These are phyloP conservation scores for Begonia peltatifolia DNA, from an alignment of 306 rosid genomes.

Conservation along the genomic window DNA sequence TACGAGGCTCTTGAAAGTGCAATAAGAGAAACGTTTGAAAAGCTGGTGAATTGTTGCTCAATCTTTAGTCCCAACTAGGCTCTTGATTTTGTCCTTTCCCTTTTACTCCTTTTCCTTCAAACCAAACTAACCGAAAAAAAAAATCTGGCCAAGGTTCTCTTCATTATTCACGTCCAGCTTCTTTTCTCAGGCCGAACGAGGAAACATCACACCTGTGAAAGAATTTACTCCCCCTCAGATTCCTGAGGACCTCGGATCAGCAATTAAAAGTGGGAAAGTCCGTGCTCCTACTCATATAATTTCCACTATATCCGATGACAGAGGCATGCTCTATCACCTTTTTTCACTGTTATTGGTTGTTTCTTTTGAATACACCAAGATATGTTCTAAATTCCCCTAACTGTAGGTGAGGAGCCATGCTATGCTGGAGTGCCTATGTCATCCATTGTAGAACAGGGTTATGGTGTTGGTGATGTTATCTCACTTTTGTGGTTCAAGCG, in stretches of 20 bases:
- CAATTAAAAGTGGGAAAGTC: conserved; percentile 93
- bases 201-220: conserved; percentile 63
- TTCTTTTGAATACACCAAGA: too few species aligned
- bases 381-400: not conserved
- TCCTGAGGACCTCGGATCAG: conserved; percentile 85
- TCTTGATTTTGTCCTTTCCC: conserved; percentile 1
- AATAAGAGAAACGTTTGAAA: conserved; percentile 74
- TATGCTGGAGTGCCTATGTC: conserved; percentile 94
- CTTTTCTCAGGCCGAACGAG: conserved; percentile 43
- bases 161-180: not conserved
- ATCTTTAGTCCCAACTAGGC: too few species aligned
- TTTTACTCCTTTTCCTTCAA: too few species aligned
- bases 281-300: conserved; percentile 96
- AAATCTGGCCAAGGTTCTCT: not conserved
- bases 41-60: conserved; percentile 45
- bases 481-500: conserved; percentile 83
- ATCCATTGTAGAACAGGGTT: conserved; percentile 70
- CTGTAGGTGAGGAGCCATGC: conserved; percentile 81
- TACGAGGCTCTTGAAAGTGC: conserved; percentile 69
- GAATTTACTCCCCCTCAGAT: conserved; percentile 86
- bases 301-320: conserved; percentile 96
- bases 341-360: not conserved
- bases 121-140: not conserved
- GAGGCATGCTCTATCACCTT: conserved; percentile 32
- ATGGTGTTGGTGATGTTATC: conserved; percentile 68